These are phyloP conservation scores for Mucor circinelloides DNA, from an alignment of 371 early-diverging fungal genomes.

Conservation along the genomic window DNA sequence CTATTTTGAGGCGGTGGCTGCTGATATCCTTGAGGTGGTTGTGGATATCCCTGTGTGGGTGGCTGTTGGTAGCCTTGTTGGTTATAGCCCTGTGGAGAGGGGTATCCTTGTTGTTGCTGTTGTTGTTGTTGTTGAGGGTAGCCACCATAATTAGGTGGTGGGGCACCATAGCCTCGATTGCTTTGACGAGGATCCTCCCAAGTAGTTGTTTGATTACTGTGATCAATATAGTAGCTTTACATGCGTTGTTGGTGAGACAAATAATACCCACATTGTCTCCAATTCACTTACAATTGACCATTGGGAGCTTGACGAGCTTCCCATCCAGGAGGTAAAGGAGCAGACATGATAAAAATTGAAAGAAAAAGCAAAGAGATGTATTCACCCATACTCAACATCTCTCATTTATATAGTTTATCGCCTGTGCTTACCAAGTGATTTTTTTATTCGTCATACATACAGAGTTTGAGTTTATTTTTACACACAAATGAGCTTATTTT, in stretches of 20 bases:
- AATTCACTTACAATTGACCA: constrained; percentile 41
- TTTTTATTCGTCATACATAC: background rate
- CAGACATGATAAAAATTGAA: constrained; percentile 35
- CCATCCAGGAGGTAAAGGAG: constrained; percentile 51
- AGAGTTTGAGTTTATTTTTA: background rate
- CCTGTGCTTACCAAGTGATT: background rate
- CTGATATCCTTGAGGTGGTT: background rate
- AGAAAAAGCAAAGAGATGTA: background rate
- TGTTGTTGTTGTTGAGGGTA: constrained; percentile 9
- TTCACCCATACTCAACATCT: background rate
- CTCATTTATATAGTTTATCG: background rate
- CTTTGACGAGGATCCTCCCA: constrained; percentile 62
- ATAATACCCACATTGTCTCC: background rate
- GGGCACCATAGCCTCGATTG: constrained; percentile 5
- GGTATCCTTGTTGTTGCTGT: constrained; percentile 12
- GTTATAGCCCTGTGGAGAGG: constrained; percentile 11
- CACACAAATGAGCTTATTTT: background rate
- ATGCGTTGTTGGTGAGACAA: background rate
- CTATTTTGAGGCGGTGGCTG: background rate
- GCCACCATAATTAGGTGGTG: constrained; percentile 6
- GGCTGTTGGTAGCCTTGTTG: background rate
- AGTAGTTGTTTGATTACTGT: constrained; percentile 55
- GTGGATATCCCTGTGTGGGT: constrained; percentile 2
- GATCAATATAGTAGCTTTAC: constrained; percentile 61
- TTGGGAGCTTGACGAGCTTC: constrained; percentile 49